These are phyloP conservation scores for Pholiota conissans DNA, from an alignment of 768 basidiomycete genomes.

Conservation along the genomic window DNA sequence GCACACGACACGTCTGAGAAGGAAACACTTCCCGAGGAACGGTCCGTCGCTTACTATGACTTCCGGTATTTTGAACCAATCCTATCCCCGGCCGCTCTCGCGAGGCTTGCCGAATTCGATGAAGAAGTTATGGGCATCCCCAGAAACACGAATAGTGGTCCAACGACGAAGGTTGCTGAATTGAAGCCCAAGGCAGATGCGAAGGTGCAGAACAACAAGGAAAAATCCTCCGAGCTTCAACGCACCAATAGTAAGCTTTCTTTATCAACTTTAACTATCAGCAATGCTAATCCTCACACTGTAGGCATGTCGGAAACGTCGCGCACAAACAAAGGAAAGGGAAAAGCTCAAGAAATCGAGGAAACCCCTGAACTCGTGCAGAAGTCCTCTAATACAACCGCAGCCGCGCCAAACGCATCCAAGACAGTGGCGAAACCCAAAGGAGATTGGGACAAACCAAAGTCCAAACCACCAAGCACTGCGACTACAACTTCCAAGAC, in stretches of 20 bases:
- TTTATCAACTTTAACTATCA: background rate
- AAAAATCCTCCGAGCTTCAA: background rate
- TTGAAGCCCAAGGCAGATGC: background rate
- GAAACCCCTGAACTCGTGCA: background rate
- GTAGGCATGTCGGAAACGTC: background rate
- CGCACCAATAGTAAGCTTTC: background rate
- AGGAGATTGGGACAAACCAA: background rate
- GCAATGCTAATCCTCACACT: background rate
- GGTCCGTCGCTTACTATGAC: constrained; percentile 5
- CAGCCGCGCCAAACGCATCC: background rate
- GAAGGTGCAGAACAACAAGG: background rate
- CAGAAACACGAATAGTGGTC: background rate
- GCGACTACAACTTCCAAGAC: background rate
- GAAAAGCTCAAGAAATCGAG: background rate
- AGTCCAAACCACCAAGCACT: background rate
- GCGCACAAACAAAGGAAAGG: background rate
- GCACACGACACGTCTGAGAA: background rate
- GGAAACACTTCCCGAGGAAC: constrained; percentile 1
- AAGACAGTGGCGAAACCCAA: background rate
- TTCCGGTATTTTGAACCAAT: background rate
- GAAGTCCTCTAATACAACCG: background rate
- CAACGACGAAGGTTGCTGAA: background rate
- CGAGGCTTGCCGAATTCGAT: constrained; percentile 9
- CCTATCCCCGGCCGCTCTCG: constrained; percentile 7
- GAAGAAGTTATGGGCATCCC: constrained; percentile 7